Evolutionary conservation across 495 filamentous ascomycete species (phyloP).

Genomic region (Lophium mytilinum): DNA sequence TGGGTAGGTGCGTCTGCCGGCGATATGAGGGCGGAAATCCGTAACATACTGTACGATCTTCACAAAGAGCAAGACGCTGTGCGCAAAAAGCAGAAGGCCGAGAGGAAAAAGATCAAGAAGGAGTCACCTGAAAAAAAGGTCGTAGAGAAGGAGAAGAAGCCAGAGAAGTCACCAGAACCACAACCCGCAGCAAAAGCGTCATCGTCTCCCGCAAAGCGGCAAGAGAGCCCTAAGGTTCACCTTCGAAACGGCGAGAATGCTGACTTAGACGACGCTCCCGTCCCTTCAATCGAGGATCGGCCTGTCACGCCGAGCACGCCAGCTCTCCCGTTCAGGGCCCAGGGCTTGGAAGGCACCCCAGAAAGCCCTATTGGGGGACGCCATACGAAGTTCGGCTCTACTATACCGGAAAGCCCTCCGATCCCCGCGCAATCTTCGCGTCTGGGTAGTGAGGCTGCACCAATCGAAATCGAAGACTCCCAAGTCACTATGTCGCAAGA

Average conservation of each 20-base stretch:
- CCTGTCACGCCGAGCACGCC: too few species aligned
- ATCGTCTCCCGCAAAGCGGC: too few species aligned
- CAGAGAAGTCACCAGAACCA: background rate
- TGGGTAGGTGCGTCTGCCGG: slow-evolving; percentile 49
- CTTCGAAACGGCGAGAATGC: too few species aligned
- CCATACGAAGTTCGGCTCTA: too few species aligned
- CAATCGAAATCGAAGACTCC: slow-evolving; percentile 16
- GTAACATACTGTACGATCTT: slow-evolving; percentile 37
- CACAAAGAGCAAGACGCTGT: slow-evolving; percentile 7
- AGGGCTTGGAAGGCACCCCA: too few species aligned
- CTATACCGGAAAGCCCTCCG: background rate
- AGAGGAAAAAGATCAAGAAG: slow-evolving; percentile 33
- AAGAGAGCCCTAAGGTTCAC: too few species aligned
- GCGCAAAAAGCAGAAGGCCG: slow-evolving; percentile 37
- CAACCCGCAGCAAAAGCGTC: too few species aligned
- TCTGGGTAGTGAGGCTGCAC: slow-evolving; percentile 7
- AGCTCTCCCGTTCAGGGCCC: too few species aligned
- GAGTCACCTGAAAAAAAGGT: slow-evolving; percentile 3
- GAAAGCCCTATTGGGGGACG: too few species aligned
- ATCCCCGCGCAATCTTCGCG: background rate
- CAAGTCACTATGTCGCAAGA: background rate
- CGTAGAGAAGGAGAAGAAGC: background rate
- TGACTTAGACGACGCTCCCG: too few species aligned
- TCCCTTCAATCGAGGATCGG: too few species aligned
- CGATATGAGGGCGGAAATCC: slow-evolving; percentile 45